Evolutionary conservation across 495 filamentous ascomycete genomes (phyloP).

Genomic region (Aspergillus carlsbadensis): DNA sequence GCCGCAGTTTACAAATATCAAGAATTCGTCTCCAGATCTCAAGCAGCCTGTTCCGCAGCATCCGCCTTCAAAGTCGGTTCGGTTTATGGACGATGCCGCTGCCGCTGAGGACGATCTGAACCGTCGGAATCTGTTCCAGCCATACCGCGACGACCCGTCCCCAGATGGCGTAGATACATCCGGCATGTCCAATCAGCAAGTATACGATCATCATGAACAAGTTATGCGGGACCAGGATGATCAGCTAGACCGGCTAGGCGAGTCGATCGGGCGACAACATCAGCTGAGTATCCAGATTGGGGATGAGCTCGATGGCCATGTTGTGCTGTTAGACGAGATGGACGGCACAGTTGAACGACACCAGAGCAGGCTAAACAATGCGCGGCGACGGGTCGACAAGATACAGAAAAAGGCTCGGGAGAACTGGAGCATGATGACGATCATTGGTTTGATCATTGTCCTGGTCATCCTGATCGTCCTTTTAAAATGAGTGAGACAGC

Average conservation of each 20-base stretch:
- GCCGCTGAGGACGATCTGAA: conserved; percentile 52
- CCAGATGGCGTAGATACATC: conserved; percentile 63
- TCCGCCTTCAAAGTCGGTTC: conserved; percentile 73
- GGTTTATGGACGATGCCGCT: conserved; percentile 71
- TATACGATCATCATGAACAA: conserved; percentile 78
- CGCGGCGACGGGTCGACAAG: conserved; percentile 64
- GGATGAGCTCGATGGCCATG: conserved; percentile 90
- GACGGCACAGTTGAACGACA: conserved; percentile 82
- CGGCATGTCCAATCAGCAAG: conserved; percentile 76
- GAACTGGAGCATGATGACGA: conserved; percentile 76
- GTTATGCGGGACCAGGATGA: conserved; percentile 86
- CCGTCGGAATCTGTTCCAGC: conserved; percentile 60
- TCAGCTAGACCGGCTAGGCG: conserved; percentile 82
- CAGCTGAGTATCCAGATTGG: conserved; percentile 95
- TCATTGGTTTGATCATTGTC: conserved; percentile 72
- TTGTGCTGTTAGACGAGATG: conserved; percentile 83
- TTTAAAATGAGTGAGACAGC: conserved; percentile 55
- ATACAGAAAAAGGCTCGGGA: conserved; percentile 74
- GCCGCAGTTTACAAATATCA: conserved; percentile 66
- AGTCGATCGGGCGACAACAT: conserved; percentile 85
- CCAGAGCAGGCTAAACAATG: conserved; percentile 68
- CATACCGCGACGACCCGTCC: conserved; percentile 60
- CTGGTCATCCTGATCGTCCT: conserved; percentile 76
- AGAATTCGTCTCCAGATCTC: conserved; percentile 37
- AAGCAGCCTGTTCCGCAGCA: conserved; percentile 50